Evolutionary conservation across 2,329 filamentous ascomycete genomes (phyloP).

Genomic region (Clonostachys rosea): DNA sequence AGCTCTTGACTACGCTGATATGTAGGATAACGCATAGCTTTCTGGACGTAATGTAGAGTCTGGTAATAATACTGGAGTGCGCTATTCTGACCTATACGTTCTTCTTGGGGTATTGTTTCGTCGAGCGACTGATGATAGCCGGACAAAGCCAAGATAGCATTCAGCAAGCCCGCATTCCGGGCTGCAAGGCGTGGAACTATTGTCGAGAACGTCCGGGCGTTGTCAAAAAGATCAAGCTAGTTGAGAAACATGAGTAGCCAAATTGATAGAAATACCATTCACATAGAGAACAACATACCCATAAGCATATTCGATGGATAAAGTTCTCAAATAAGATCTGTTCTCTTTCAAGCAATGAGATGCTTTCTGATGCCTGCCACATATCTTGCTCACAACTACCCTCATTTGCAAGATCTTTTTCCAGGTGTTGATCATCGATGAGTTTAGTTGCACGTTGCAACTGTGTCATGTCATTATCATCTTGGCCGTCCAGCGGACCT

Average conservation of each 20-base stretch:
- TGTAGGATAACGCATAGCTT: constrained; percentile 50
- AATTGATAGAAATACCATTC: neutral
- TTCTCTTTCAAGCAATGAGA: constrained; percentile 10
- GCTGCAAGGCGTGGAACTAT: constrained; percentile 11
- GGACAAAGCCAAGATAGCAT: constrained; percentile 51
- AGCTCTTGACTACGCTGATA: constrained; percentile 55
- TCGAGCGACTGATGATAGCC: constrained; percentile 32
- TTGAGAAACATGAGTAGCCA: neutral
- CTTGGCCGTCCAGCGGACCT: neutral
- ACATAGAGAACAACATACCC: constrained; percentile 5
- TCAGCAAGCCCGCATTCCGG: constrained; percentile 50
- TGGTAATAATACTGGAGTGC: constrained; percentile 56
- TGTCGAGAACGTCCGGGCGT: constrained; percentile 10
- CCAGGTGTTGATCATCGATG: constrained; percentile 7
- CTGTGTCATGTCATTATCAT: constrained; percentile 3
- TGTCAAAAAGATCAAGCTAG: constrained; percentile 15
- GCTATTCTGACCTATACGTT: constrained; percentile 25
- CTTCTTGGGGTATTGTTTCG: constrained; percentile 3
- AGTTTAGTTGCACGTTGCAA: constrained; percentile 5
- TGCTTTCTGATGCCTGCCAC: constrained; percentile 12
- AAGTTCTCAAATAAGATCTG: constrained; percentile 14
- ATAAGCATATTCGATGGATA: constrained; percentile 13
- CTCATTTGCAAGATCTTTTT: neutral
- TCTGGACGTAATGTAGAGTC: constrained; percentile 56
- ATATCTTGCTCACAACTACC: constrained; percentile 8